phyloP scores from a whole-genome alignment of 768 basidiomycete genomes.

The Symmetrospora coprosmae region DNA sequence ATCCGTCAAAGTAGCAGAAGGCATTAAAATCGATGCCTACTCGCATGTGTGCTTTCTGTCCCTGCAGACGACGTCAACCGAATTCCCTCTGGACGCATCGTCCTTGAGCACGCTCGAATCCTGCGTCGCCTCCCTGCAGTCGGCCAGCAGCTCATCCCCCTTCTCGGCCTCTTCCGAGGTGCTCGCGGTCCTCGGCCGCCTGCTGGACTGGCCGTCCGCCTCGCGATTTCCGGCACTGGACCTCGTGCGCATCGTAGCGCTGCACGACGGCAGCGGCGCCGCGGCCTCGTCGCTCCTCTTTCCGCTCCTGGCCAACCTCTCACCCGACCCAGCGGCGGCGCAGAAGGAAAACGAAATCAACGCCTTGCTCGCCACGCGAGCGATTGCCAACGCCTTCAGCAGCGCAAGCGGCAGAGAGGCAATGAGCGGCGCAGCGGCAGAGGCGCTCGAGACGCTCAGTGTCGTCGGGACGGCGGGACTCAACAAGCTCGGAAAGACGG shows the following conservation, averaged over 20 bases:
- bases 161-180: background rate
- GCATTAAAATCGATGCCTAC: no score
- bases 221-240: conserved; percentile 56
- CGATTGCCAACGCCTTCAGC: conserved; percentile 60
- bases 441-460: conserved; percentile 32
- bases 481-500: conserved; percentile 58
- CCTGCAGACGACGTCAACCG: conserved; percentile 14
- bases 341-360: conserved; percentile 71
- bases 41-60: background rate
- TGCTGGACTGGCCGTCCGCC: conserved; percentile 25
- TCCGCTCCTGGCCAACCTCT: conserved; percentile 52
- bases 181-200: background rate
- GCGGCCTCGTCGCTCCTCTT: conserved; percentile 43
- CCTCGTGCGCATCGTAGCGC: conserved; percentile 59
- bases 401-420: conserved; percentile 25
- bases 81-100: conserved; percentile 20
- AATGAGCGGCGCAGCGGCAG: conserved; percentile 28
- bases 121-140: conserved; percentile 23
- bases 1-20: no score
- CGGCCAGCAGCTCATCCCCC: conserved; percentile 30
- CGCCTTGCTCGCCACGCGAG: conserved; percentile 60
- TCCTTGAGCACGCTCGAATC: conserved; percentile 33
- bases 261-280: conserved; percentile 48
- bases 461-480: conserved; percentile 49
- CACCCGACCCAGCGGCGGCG: conserved; percentile 39